Base-by-base conservation (phyloP, 2,329 filamentous ascomycete genomes). In the Neospermospora avenae region DNA sequence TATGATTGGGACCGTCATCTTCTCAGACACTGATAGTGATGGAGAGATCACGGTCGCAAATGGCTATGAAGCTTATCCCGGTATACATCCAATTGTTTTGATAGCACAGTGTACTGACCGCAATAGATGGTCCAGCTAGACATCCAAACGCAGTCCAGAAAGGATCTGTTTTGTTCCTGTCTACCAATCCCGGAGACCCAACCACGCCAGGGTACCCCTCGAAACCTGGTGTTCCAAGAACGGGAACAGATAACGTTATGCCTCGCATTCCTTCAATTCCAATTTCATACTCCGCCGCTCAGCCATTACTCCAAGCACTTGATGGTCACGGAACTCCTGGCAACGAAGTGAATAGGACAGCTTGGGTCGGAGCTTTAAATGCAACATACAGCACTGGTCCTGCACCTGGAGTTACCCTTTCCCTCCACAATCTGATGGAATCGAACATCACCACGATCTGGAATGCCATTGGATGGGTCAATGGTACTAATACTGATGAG, bases 401-500 rank as follows among this genome's bases (percentile, higher is more conserved):
- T 80, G 48, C 44, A 14, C 28, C 55, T 16, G 52, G 34, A 3
- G 37, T 60, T 10, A 57, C 48, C 4, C 44, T 60, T 2, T 48
- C 37, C 2, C 53, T 60, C 8, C 44, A 70, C 83, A 84, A 31
- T 35, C 13, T 55, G 31, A 61, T 60, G 63, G 54, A 55, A n/a
- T 51, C 49, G 24, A 52, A 20, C 14, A 92, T 82, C 1, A 93
- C 88, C 0, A 87, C 89, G 3, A 78, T 93, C 57, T 96, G 90
- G 90, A 89, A 97, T 70, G 90, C 93, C 2, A 92, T 97, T 65
- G 93, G 92, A 34, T 80, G 93, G 49, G 89, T 97, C 73, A 96
- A 96, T 68, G 93, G 93, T 13, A 88, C 87, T 0, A 85, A 93
- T 45, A 80, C 86, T 0, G 86, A 96, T 68, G 91, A 96, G 70